phyloP scores from a whole-genome alignment of 805 yeast species.

The Lipomyces starkeyi region DNA sequence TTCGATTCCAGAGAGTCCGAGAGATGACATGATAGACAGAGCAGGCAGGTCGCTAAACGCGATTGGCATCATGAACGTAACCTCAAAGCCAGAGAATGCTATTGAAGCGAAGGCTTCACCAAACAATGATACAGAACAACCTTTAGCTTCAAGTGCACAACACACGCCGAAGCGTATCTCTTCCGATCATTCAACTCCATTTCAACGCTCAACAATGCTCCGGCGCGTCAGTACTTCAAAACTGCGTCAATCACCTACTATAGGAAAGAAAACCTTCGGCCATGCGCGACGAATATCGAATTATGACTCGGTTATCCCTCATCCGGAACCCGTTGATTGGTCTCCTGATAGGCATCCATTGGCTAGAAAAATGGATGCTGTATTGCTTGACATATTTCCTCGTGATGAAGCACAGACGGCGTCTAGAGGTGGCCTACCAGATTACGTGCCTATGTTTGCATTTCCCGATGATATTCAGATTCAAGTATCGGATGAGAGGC shows the following conservation, averaged over 20 bases:
- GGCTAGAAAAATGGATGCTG: conserved; percentile 34
- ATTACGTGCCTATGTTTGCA: conserved; percentile 38
- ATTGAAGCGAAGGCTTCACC: too few relatives aligned
- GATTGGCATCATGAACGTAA: too few relatives aligned
- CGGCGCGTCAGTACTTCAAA: conserved; percentile 12
- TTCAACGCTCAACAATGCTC: conserved; percentile 22
- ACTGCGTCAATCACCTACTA: background rate
- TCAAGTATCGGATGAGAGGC: conserved; percentile 24
- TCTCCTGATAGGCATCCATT: conserved; percentile 32
- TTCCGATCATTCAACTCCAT: conserved; percentile 18
- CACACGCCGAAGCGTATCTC: too few relatives aligned
- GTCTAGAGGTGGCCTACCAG: conserved; percentile 31
- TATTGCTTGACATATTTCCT: conserved; percentile 31
- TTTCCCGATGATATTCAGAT: conserved; percentile 36
- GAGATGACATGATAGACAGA: too few relatives aligned
- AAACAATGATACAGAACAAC: too few relatives aligned
- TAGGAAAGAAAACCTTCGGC: conserved; percentile 8
- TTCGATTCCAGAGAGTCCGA: too few relatives aligned
- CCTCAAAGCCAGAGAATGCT: too few relatives aligned
- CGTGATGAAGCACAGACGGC: conserved; percentile 4
- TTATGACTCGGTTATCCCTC: conserved; percentile 34
- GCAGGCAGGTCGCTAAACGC: too few relatives aligned
- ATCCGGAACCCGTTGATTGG: conserved; percentile 29
- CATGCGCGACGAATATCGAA: conserved; percentile 33
- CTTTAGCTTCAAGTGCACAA: too few relatives aligned